Percentiles rank a stretch among this genome's conserved stretches.
phyloP scores from a whole-genome alignment of 2,329 filamentous ascomycete species.

The Fonsecaea erecta region DNA sequence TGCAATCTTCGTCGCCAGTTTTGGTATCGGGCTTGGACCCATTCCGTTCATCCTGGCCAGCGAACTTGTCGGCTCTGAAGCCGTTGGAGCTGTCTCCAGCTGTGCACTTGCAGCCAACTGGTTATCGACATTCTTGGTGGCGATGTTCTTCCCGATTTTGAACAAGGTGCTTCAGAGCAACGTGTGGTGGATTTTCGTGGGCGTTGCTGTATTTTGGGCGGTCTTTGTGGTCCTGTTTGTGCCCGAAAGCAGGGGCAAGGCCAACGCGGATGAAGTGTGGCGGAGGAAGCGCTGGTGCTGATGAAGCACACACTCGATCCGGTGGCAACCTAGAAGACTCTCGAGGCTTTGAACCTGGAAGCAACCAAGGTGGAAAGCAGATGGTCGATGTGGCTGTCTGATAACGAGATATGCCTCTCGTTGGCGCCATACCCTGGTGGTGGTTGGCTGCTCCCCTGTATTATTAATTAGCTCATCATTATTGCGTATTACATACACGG shows the following conservation, averaged over 20 bases:
- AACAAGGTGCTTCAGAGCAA: slow-evolving; percentile 77
- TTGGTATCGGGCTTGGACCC: slow-evolving; percentile 86
- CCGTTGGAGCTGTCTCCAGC: slow-evolving; percentile 87
- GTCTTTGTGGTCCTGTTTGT: slow-evolving; percentile 74
- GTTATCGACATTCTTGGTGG: slow-evolving; percentile 86
- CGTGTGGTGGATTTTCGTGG: slow-evolving; percentile 91
- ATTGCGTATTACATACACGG: neutral
- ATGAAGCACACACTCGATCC: neutral
- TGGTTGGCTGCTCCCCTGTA: slow-evolving; percentile 7
- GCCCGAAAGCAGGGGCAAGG: slow-evolving; percentile 86
- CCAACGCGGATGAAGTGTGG: slow-evolving; percentile 88
- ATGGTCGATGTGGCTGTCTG: neutral
- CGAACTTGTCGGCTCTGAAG: slow-evolving; percentile 86
- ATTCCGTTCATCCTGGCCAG: slow-evolving; percentile 93
- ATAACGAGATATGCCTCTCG: neutral
- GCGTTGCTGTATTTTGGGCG: slow-evolving; percentile 68
- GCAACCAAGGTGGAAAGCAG: neutral
- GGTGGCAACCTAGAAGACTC: neutral
- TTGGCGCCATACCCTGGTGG: too few relatives aligned
- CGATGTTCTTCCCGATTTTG: slow-evolving; percentile 90
- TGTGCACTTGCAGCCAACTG: slow-evolving; percentile 88
- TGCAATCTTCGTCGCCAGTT: slow-evolving; percentile 83
- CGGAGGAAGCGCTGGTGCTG: slow-evolving; percentile 53
- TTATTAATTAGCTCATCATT: slow-evolving; percentile 24
- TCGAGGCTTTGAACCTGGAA: neutral